Percentiles rank a stretch among this genome's conserved stretches.
Conservation (phyloP, 2,329 filamentous ascomycete species). For the Apiospora hydei region DNA sequence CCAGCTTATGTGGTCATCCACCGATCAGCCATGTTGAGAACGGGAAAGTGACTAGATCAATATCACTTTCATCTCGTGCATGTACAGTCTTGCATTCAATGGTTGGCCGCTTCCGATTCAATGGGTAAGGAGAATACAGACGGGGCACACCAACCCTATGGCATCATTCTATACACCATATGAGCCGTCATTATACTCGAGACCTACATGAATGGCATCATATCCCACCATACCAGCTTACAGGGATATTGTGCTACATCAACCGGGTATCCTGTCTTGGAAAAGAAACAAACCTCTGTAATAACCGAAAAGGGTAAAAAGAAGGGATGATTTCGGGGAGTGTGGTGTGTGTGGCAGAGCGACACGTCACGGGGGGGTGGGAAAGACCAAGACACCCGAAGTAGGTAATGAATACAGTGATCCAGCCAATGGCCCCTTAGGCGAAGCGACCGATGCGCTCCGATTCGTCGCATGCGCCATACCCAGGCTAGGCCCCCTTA, state of each 20-base stretch:
- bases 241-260: background rate
- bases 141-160: background rate
- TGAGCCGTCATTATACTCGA: constrained; percentile 3
- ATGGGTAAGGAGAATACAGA: background rate
- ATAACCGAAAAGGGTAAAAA: background rate
- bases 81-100: background rate
- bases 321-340: background rate
- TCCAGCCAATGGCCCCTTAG: constrained; percentile 2
- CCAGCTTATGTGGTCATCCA: too few species aligned
- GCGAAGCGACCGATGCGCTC: constrained; percentile 8
- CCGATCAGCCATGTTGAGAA: too few species aligned
- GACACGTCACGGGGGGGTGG: background rate
- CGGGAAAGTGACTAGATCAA: too few species aligned
- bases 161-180: background rate
- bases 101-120: background rate
- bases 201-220: constrained; percentile 6
- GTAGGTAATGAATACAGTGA: background rate
- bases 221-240: background rate
- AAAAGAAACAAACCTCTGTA: too few species aligned
- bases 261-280: background rate
- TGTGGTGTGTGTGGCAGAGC: background rate
- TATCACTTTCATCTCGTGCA: background rate
- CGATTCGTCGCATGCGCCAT: constrained; percentile 11
- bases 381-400: background rate
- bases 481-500: background rate